Evolutionary conservation across 306 rosid species (phyloP).

Genomic region (Cyclanthera cordifolia): DNA sequence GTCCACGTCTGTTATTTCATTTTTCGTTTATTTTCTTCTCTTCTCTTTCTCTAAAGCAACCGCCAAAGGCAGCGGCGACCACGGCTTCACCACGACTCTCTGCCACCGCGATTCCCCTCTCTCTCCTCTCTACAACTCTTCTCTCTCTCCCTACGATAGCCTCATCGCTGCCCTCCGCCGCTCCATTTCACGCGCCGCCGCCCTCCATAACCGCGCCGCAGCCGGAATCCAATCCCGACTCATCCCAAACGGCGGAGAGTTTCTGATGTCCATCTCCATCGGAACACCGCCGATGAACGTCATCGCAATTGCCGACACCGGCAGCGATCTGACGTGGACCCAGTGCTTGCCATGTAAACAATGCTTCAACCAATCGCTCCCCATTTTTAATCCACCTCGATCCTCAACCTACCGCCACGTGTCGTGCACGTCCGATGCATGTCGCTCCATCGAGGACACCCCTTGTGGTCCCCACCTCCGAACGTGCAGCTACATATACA

Average conservation of each 20-base stretch:
- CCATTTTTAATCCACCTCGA: constrained; percentile 23
- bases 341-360: constrained; percentile 45
- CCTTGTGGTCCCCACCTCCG: background rate
- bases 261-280: constrained; percentile 31
- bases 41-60: background rate
- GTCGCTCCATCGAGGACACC: background rate
- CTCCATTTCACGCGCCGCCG: constrained; percentile 27
- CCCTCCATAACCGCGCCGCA: background rate
- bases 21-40: background rate
- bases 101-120: too few species aligned
- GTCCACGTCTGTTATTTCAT: too few species aligned
- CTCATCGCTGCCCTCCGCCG: constrained; percentile 3
- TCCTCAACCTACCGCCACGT: constrained; percentile 28
- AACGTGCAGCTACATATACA: constrained; percentile 22
- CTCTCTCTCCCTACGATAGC: constrained; percentile 7
- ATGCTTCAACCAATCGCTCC: constrained; percentile 35
- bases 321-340: constrained; percentile 52
- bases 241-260: constrained; percentile 22
- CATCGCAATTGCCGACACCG: constrained; percentile 40
- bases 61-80: background rate
- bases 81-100: too few species aligned
- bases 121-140: too few species aligned
- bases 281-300: constrained; percentile 37
- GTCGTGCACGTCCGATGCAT: constrained; percentile 18
- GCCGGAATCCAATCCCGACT: constrained; percentile 7